Percentiles rank a stretch among this genome's conserved stretches.
Conservation (phyloP, 805 yeast species). For the Kregervanrija pseudodelftensis region DNA sequence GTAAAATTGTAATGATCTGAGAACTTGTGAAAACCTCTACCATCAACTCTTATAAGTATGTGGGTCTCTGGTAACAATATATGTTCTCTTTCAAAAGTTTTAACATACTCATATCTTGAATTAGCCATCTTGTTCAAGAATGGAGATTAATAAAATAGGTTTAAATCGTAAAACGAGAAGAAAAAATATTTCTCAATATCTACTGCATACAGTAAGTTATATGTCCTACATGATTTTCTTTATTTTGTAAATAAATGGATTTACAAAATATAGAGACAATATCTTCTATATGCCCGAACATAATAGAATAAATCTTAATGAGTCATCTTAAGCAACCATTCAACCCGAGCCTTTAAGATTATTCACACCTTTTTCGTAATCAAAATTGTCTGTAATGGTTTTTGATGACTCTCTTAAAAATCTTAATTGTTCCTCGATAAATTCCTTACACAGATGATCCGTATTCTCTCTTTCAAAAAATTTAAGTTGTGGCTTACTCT, state of each 20-base stretch:
- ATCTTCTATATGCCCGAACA: too few relatives aligned
- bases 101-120: constrained; percentile 82
- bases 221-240: too few relatives aligned
- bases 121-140: constrained; percentile 53
- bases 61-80: constrained; percentile 70
- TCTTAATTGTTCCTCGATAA: constrained; percentile 20
- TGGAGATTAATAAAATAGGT: too few relatives aligned
- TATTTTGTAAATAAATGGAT: too few relatives aligned
- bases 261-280: too few relatives aligned
- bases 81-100: constrained; percentile 68
- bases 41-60: constrained; percentile 83
- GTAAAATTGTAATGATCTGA: constrained; percentile 64
- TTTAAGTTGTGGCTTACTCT: constrained; percentile 9
- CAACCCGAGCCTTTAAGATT: too few relatives aligned
- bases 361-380: background rate
- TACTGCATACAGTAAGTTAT: too few relatives aligned
- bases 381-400: background rate
- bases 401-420: constrained; percentile 10
- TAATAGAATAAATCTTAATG: too few relatives aligned
- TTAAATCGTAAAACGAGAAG: too few relatives aligned
- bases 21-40: constrained; percentile 88
- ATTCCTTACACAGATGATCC: constrained; percentile 14
- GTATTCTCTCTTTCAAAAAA: constrained; percentile 14
- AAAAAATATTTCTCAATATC: too few relatives aligned
- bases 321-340: too few relatives aligned